Base-by-base conservation (phyloP, 1,139 yeast genomes). In the Kurtzmaniella quercitrusa region DNA sequence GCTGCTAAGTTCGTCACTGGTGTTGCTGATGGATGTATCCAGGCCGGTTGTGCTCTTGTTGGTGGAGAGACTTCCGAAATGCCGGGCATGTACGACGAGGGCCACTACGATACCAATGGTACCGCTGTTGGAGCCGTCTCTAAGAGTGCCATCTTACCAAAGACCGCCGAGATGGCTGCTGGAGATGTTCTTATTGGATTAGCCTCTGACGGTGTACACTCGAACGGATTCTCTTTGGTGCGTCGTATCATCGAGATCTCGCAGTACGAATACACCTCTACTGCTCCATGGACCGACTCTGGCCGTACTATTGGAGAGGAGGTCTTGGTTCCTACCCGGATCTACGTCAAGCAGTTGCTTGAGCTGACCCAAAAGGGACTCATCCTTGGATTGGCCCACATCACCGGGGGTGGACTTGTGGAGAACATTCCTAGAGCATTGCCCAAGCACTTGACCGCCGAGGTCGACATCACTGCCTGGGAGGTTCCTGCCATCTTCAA, bases 41-140 rank as follows among this genome's bases (percentile, higher is more conserved):
- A 81, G 56, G 89, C 98, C 34, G 96, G 96, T 12, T 93, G 98
- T 76, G 98, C 99, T 8, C 76, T 94, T 49, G 97, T 94, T 48
- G 99, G 99, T 45, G 99, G 98, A 53, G 98, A 94, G 67, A 94
- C 99, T 41, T 88, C 96, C 46, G 99, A 94, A 74, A 94, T 94
- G 99, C 99, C 99, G 37, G 98, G 98, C 53, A 89, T 94, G 85
- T 94, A 94, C 60, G 86, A 83, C 46, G 90, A 82, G 47, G 95
- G 94, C 39, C 98, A 94, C 65, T 94, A 94, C 62, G 99, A 94
- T 66, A 91, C 96, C 48, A 93, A 93, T 59, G 98, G 99, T 66
- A 93, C 98, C 37, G 94, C 97, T 43, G 91, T 94, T 42, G 99
- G 99, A 58, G 98, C 98, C n/a, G 98, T 94, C n/a, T 71, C 77